Evolutionary conservation across 805 yeast genomes (phyloP), one percentile per base, ranked within the genome.

Genomic region (Starmerella davenportii): DNA sequence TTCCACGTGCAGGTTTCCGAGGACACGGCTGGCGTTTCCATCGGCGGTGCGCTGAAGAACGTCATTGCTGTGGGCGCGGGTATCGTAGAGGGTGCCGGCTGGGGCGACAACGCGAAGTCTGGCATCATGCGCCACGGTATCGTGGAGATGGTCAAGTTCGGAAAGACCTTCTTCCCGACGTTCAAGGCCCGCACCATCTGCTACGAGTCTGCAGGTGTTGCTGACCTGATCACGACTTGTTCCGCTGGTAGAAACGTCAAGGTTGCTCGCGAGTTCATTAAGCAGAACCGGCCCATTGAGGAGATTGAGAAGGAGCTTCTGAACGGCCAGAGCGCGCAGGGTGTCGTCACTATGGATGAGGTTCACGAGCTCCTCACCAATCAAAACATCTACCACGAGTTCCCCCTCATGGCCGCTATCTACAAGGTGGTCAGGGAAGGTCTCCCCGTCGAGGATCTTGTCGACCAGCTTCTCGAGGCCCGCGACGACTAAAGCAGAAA

Each of bases 21-120:
- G 43, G 98, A 90, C 59, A 93, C 87, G 41, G 92, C 92, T 19
- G 98, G 98, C 58, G 90, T 84, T 42, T 81, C 95, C 2, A 72
- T 90, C 44, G 93, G 94, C 33, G 98, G 98, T 57, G 98, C 98
- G 9, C 70, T 90, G 60, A 90, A 90, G 66, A 90, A 90, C 62
- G 80, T 90, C 38, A 87, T 87, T 45, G 98, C 98, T 28, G 66
- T 84, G 55, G 92, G 94, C 47, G 95, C 92, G 44, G 98, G 98
- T 40, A 80, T 90, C 56, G 96, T 87, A 45, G 93, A 82, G 61
- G 98, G 98, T 51, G 69, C 80, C 46, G 94, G 93, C 46, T 90
- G 98, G 98, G 98, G 98, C 60, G 94, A 84, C 62, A 90, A 90
- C 59, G 96, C 98, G 47, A 84, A 87, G 62, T 78, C 96, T 40